Evolutionary conservation across 2,329 filamentous ascomycete species (phyloP).

Genomic region (Aspergillus ochraceus): DNA sequence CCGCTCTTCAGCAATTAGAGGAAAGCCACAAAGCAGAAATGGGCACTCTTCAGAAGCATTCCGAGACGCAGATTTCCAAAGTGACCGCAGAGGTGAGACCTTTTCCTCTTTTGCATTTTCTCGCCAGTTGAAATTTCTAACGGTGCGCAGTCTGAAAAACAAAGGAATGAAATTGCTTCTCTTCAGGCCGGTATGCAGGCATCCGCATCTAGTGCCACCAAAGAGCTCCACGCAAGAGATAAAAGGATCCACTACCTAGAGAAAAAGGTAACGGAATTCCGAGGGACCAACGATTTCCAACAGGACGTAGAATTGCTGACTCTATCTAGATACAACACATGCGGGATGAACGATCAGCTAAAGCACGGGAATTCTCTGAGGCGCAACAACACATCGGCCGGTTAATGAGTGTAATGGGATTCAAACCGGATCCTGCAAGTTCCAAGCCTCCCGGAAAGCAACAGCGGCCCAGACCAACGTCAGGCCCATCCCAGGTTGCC

Average conservation of each 20-base stretch:
- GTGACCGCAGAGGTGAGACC: constrained; percentile 23
- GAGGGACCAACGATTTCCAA: neutral
- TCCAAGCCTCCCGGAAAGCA: constrained; percentile 18
- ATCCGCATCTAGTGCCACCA: constrained; percentile 23
- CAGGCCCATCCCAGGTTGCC: constrained; percentile 10
- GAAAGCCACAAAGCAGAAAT: constrained; percentile 21
- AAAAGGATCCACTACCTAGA: constrained; percentile 34
- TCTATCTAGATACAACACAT: constrained; percentile 32
- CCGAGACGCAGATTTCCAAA: constrained; percentile 21
- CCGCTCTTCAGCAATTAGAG: constrained; percentile 21
- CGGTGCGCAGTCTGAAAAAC: constrained; percentile 20
- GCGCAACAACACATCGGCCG: constrained; percentile 41
- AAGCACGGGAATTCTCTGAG: constrained; percentile 41
- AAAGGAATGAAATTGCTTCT: constrained; percentile 27
- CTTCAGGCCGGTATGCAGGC: constrained; percentile 27
- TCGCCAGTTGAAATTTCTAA: neutral
- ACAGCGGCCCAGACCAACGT: constrained; percentile 14
- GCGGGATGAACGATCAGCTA: constrained; percentile 35
- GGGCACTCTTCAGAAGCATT: constrained; percentile 21
- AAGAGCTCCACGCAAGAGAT: constrained; percentile 31
- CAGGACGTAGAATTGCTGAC: neutral
- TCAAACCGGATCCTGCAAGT: constrained; percentile 24
- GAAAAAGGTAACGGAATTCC: constrained; percentile 27
- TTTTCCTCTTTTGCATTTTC: neutral
- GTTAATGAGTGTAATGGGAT: constrained; percentile 41